Percentiles rank a stretch among this genome's conserved stretches.
These are phyloP conservation scores for Kentomonas sorsogonicus DNA, from an alignment of 208 protist species.

Conservation along the genomic window DNA sequence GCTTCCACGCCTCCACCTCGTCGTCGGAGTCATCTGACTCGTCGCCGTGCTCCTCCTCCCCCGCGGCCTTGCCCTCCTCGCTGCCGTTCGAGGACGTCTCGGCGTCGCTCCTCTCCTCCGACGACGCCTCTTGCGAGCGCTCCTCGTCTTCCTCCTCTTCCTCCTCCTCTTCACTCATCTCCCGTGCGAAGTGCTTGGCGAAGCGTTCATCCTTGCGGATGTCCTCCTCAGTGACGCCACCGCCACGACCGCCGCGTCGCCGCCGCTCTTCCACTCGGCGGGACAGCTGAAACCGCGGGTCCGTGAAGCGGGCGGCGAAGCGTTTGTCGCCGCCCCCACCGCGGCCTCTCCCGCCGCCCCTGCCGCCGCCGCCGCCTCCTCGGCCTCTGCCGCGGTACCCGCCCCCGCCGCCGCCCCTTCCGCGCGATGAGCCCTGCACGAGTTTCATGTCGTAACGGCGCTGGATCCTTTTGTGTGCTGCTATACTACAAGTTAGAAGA, in stretches of 20 bases:
- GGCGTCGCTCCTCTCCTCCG: not conserved
- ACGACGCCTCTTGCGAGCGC: constrained; percentile 30
- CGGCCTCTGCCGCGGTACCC: constrained; percentile 28
- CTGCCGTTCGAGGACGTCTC: constrained; percentile 8
- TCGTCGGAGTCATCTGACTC: constrained; percentile 21
- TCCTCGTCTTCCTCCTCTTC: constrained; percentile 23
- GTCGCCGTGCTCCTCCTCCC: constrained; percentile 10
- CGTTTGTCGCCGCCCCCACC: constrained; percentile 47
- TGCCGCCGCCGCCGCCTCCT: constrained; percentile 17
- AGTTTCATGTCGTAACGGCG: constrained; percentile 54
- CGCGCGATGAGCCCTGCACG: constrained; percentile 56
- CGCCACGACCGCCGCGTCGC: not conserved
- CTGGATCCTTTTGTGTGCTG: not conserved
- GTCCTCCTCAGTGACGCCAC: constrained; percentile 22
- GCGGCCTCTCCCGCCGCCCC: constrained; percentile 22
- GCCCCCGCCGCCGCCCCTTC: constrained; percentile 25
- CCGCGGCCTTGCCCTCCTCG: constrained; percentile 19
- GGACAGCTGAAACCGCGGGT: constrained; percentile 80
- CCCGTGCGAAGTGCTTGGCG: constrained; percentile 37
- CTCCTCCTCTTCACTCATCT: constrained; percentile 8
- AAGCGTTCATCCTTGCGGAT: constrained; percentile 65
- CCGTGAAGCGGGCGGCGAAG: constrained; percentile 82
- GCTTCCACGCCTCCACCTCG: constrained; percentile 65
- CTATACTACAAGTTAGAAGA: constrained; percentile 3
- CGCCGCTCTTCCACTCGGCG: constrained; percentile 16